Evolutionary conservation across 176 grass and related monocot species (phyloP), one percentile per base, ranked within the genome.

Genomic region (Paspalum vaginatum): DNA sequence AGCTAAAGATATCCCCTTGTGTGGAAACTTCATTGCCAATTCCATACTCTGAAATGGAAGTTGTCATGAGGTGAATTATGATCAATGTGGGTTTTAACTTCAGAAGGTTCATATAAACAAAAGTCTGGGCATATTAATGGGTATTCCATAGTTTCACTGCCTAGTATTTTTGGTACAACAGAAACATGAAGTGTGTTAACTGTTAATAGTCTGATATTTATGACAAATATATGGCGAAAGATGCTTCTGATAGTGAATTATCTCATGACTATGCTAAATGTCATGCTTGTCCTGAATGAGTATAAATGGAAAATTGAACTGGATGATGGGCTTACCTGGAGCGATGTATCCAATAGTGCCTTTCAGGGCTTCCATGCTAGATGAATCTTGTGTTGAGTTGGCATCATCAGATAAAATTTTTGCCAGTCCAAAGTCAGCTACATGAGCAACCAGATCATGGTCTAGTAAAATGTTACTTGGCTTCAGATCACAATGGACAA

Each of bases 21-120:
- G 46, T 66, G 18, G 84, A 65, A 71, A 73, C 68, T 58, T 81
- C 78, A 81, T 81, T 70, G 52, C 65, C 78, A 60, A 70, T 70
- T 37, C 53, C 65, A 59, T 81, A 81, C 43, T 81, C 78, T 70
- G 78, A 60, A 80, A 81, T n/a, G 20, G 14, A 17, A 11, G 45
- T 48, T 77, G 42, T 40, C 5, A 41, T 13, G 57, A 12, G 38
- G 15, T 55, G 60, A 79, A 68, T 43, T 46, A 79, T 55, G 26
- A 22, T 79, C 13, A 66, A 16, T 44, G 50, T 25, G 22, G 42
- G 27, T 60, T 37, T 15, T 61, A 24, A 76, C 9, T 45, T 21
- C 26, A 76, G 4, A 54, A 25, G 11, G 38, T 60, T 56, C 8
- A 56, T 74, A 17, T 24, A 41, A 53, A 38, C 15, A 13, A 38